Percentiles rank a stretch among this genome's conserved stretches.
These are phyloP conservation scores for Acorus gramineus DNA, from an alignment of 106 monocot species.

Conservation along the genomic window DNA sequence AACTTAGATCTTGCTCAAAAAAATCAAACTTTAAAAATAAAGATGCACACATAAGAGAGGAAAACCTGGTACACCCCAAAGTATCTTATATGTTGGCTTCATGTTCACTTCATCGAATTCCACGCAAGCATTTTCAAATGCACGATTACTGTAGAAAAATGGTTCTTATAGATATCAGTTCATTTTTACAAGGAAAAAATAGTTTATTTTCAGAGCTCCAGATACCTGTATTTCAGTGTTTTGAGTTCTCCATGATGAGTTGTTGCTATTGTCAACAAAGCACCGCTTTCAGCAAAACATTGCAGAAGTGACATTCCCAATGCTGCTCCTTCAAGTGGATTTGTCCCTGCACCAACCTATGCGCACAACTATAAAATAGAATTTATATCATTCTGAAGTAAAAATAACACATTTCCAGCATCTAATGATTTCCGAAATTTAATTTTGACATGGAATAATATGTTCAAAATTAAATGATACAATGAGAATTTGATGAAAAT, in stretches of 20 bases:
- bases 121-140: constrained; percentile 87
- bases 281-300: constrained; percentile 54
- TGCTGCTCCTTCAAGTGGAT: constrained; percentile 93
- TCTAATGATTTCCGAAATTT: too few relatives aligned
- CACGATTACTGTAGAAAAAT: constrained; percentile 47
- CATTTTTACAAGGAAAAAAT: background rate
- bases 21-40: too few relatives aligned
- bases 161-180: background rate
- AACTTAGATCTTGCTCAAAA: too few relatives aligned
- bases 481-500: background rate
- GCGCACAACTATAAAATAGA: too few relatives aligned
- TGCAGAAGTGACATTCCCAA: constrained; percentile 81
- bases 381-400: too few relatives aligned
- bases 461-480: background rate
- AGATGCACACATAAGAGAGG: background rate
- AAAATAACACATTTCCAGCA: too few relatives aligned
- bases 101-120: constrained; percentile 88
- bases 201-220: background rate
- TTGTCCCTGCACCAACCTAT: constrained; percentile 92
- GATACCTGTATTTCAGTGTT: constrained; percentile 78
- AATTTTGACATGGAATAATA: too few relatives aligned
- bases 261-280: constrained; percentile 69
- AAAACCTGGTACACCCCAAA: constrained; percentile 93
- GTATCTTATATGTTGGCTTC: constrained; percentile 80
- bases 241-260: constrained; percentile 96